Conservation (phyloP, 2,329 filamentous ascomycete species). For the Penicillium griseofulvum region DNA sequence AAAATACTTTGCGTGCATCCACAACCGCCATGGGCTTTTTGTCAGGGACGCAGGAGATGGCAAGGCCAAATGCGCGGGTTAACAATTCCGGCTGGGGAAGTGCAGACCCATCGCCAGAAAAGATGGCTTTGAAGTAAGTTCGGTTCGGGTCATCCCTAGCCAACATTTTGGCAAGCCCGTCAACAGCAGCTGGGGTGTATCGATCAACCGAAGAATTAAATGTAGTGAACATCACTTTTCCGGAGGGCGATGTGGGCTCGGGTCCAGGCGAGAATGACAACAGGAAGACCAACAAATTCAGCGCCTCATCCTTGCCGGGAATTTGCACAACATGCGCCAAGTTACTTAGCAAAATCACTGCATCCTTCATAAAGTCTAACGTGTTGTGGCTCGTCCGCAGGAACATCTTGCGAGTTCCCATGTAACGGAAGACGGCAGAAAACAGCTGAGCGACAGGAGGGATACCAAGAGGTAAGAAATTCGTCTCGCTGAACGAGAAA, state of each 20-base stretch:
- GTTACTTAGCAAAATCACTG: conserved; percentile 85
- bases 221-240: conserved; percentile 69
- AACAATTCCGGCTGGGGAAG: conserved; percentile 72
- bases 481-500: conserved; percentile 78
- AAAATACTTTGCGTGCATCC: conserved; percentile 78
- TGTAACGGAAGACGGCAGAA: conserved; percentile 75
- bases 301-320: conserved; percentile 80
- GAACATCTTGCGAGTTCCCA: conserved; percentile 86
- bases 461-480: conserved; percentile 72
- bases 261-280: conserved; percentile 85
- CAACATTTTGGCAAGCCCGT: conserved; percentile 85
- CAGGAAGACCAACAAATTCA: conserved; percentile 83
- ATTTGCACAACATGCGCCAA: conserved; percentile 77
- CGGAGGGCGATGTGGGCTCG: conserved; percentile 57
- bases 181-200: conserved; percentile 85
- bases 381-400: conserved; percentile 79
- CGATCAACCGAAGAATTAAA: conserved; percentile 80
- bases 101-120: conserved; percentile 66
- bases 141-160: conserved; percentile 92
- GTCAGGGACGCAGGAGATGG: conserved; percentile 81
- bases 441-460: conserved; percentile 78
- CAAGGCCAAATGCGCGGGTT: conserved; percentile 81
- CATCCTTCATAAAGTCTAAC: conserved; percentile 95
- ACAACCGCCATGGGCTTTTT: conserved; percentile 64
- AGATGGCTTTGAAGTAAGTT: conserved; percentile 77